Evolutionary conservation across 148 eudicot species (phyloP), one percentile per base, ranked within the genome.

Genomic region (Camellia granthamiana): DNA sequence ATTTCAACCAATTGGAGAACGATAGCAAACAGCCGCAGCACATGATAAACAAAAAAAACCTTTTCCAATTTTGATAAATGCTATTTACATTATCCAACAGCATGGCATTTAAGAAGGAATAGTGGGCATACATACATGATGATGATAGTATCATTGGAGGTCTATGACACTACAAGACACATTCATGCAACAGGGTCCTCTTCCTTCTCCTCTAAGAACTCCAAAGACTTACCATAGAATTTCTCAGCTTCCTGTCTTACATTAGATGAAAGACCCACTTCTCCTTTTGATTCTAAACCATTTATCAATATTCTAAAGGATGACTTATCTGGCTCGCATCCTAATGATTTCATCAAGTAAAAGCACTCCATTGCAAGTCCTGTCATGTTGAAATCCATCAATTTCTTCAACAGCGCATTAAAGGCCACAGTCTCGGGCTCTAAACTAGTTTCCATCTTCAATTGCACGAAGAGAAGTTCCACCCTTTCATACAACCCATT

Each of bases 291-390:
- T 78, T 88, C 88, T 77, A 91, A 82, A 41, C 88, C 85, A 12
- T 74, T 79, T 43, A 89, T 83, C 78, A 91, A 55, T 41, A 85
- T 78, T 81, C 83, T 83, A 41, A 86, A 86, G 30, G 90, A 77
- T 67, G 75, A 74, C 83, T 84, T 89, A 85, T 91, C 91, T 18
- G 88, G 92, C 54, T 86, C 88, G 70, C 91, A 85, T 71, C 83
- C 75, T 67, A 82, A 38, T 46, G 87, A 81, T 79, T 84, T 89
- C 92, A 89, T 91, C 84, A 91, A 81, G 79, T 63, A 76, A 66
- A 83, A 85, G 81, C 90, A 86, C 72, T 88, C 86, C 80, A 91
- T 80, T 42, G 88, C 90, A 23, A 84, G 84, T 55, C 82, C 81
- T 13, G 84, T 75, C 69, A 82, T 77, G 77, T 84, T 81, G 47